Evolutionary conservation across 495 filamentous ascomycete genomes (phyloP).

Genomic region (Gamarada debralockiae): DNA sequence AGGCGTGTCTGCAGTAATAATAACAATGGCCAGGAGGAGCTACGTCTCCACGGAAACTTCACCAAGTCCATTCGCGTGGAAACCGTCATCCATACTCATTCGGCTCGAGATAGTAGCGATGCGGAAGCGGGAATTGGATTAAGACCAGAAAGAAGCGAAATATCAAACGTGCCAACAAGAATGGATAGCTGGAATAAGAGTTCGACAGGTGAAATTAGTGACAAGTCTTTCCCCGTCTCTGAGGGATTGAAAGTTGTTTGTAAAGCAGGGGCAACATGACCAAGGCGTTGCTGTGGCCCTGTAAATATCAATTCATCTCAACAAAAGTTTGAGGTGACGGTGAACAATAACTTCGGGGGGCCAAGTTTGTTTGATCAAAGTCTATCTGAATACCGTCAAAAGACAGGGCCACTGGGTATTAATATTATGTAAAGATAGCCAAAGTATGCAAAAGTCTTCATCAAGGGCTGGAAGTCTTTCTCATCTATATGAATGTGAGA

Average conservation of each 20-base stretch:
- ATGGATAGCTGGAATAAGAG: background rate
- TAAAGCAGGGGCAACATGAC: background rate
- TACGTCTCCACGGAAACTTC: background rate
- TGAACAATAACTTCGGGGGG: background rate
- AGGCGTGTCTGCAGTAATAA: background rate
- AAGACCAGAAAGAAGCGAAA: background rate
- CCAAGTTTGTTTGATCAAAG: background rate
- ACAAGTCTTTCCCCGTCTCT: background rate
- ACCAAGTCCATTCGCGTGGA: background rate
- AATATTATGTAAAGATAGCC: background rate
- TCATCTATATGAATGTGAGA: no score
- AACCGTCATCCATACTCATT: background rate
- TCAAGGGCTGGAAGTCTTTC: background rate
- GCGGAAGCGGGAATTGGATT: background rate
- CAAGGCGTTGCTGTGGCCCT: background rate
- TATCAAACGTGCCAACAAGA: background rate
- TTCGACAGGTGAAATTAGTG: background rate
- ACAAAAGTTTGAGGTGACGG: background rate
- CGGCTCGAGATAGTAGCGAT: background rate
- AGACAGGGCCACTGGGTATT: background rate
- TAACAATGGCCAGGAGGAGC: background rate
- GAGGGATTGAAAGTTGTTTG: background rate
- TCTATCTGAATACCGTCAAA: background rate
- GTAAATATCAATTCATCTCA: background rate
- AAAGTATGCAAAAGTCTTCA: background rate